A percentile compares a stretch with the other conserved stretches of the same genome.
Evolutionary conservation across 352 stramenopile species (phyloP).

Genomic region (Globisporangium mamillatum): DNA sequence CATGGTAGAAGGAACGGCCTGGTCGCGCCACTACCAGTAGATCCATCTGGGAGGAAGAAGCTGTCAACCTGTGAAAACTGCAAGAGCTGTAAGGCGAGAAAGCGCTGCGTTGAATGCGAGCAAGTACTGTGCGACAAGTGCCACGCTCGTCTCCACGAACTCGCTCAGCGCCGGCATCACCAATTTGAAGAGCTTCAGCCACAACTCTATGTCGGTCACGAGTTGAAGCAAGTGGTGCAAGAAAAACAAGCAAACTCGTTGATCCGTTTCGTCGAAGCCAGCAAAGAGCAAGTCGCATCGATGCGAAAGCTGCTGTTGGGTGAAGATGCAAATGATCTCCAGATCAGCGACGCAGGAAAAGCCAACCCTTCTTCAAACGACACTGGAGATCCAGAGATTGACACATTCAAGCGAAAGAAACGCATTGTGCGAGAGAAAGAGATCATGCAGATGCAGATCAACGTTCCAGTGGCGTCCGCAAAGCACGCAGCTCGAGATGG

Average conservation of each 20-base stretch:
- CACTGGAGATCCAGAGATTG: slow-evolving; percentile 36
- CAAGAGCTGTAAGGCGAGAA: slow-evolving; percentile 35
- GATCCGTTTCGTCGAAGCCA: slow-evolving; percentile 20
- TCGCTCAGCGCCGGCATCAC: slow-evolving; percentile 49
- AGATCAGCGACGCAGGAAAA: neutral
- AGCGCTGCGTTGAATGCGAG: slow-evolving; percentile 49
- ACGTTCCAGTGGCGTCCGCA: slow-evolving; percentile 42
- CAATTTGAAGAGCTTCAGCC: slow-evolving; percentile 40
- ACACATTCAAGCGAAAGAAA: slow-evolving; percentile 46
- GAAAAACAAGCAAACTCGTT: slow-evolving; percentile 34
- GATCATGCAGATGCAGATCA: slow-evolving; percentile 54
- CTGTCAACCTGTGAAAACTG: slow-evolving; percentile 57
- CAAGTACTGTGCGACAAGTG: slow-evolving; percentile 64
- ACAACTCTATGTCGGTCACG: slow-evolving; percentile 25
- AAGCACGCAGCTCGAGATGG: slow-evolving; percentile 37
- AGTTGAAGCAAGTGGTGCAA: slow-evolving; percentile 19
- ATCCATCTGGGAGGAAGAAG: slow-evolving; percentile 33
- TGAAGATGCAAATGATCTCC: neutral
- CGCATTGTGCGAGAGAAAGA: slow-evolving; percentile 43
- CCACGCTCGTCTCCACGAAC: slow-evolving; percentile 51
- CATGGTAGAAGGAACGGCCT: slow-evolving; percentile 53
- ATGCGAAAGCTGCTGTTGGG: slow-evolving; percentile 29
- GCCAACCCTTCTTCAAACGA: neutral
- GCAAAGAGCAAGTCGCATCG: slow-evolving; percentile 24
- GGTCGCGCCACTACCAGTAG: slow-evolving; percentile 43